phyloP scores from a whole-genome alignment of 192 early-diverging fungal genomes.

The Linnemannia elongata region DNA sequence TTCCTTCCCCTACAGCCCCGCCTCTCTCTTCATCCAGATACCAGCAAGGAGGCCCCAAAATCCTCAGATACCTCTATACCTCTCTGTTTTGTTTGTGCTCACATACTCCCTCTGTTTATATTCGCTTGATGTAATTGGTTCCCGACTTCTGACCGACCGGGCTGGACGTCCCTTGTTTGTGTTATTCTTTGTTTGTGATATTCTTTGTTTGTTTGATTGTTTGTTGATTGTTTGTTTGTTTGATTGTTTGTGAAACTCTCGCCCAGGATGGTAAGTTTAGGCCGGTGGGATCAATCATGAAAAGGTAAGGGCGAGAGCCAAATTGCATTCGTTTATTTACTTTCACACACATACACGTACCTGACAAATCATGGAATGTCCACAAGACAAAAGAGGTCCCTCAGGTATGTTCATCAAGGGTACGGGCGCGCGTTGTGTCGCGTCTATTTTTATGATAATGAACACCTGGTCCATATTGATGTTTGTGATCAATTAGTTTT shows the following conservation, averaged over 20 bases:
- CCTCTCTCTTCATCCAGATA: not conserved
- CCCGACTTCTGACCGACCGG: not conserved
- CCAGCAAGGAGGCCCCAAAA: not conserved
- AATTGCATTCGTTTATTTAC: not conserved
- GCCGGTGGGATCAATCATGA: not conserved
- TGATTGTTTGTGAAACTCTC: not conserved
- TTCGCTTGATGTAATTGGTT: not conserved
- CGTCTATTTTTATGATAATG: not conserved
- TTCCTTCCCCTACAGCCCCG: not conserved
- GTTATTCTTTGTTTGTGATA: not conserved
- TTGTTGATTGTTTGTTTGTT: not conserved
- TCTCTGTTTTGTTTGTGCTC: not conserved
- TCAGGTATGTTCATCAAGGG: not conserved
- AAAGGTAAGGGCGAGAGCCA: not conserved
- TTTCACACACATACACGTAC: not conserved
- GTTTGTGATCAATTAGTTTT: not conserved
- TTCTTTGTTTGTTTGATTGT: not conserved
- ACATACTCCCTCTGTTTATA: not conserved
- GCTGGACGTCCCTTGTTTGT: not conserved
- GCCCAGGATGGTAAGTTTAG: conserved; percentile 11
- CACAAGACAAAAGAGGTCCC: not conserved
- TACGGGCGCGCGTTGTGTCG: not conserved
- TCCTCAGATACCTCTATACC: not conserved
- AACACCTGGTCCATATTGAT: not conserved
- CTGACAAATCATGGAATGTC: not conserved